A percentile compares a stretch with the other conserved stretches of the same genome.
These are phyloP conservation scores for Yamadazyma akitaensis DNA, from an alignment of 805 yeast genomes.

Conservation along the genomic window DNA sequence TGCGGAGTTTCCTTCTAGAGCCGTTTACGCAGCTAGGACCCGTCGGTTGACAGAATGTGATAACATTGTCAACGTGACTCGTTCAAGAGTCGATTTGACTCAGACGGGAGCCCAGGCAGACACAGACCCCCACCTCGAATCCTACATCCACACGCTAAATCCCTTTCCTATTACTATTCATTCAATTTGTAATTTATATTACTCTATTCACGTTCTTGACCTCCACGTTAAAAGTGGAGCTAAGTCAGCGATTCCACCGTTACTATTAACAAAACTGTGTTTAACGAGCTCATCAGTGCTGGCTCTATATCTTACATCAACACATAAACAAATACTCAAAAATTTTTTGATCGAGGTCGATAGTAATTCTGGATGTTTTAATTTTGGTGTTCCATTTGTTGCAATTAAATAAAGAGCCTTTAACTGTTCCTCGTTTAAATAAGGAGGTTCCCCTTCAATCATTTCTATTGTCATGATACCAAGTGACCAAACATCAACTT, in stretches of 20 bases:
- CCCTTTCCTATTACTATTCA: no score
- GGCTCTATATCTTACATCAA: conserved; percentile 89
- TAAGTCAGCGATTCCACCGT: conserved; percentile 62
- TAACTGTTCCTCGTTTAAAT: conserved; percentile 74
- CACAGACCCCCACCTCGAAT: no score
- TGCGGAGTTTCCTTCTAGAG: no score
- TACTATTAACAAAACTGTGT: conserved; percentile 63
- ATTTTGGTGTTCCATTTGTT: conserved; percentile 76
- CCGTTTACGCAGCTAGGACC: no score
- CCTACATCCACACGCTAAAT: no score
- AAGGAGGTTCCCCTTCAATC: conserved; percentile 87
- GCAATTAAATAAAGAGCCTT: conserved; percentile 75
- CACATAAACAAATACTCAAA: conserved; percentile 87
- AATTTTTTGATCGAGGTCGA: conserved; percentile 79
- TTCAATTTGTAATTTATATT: not conserved
- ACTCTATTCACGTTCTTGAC: not conserved
- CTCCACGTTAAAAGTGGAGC: conserved; percentile 45
- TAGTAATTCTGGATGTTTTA: conserved; percentile 64
- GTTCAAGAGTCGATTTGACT: not conserved
- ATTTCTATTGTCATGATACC: conserved; percentile 86
- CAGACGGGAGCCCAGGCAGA: no score
- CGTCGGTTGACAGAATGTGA: no score
- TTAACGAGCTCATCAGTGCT: conserved; percentile 81
- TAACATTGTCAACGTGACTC: no score
- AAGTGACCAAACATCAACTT: conserved; percentile 79